Percentiles rank a stretch among this genome's conserved stretches.
Conservation (phyloP, 2,329 filamentous ascomycete genomes). For the Penicillium sp. region DNA sequence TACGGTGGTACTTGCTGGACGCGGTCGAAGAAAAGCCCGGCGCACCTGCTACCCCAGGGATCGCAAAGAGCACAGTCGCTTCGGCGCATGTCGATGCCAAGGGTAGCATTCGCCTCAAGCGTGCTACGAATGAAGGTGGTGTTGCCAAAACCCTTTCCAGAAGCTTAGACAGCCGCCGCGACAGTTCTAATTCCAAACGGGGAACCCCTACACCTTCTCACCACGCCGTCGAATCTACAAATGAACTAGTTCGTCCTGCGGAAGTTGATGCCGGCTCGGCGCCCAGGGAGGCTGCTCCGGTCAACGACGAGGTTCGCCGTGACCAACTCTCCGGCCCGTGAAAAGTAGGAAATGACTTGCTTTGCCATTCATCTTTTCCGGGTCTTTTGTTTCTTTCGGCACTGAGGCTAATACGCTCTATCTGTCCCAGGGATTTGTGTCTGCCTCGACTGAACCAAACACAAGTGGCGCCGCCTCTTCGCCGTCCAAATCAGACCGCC, state of each 20-base stretch:
- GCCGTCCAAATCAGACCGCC: constrained; percentile 27
- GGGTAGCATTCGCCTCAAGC: constrained; percentile 61
- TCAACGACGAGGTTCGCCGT: constrained; percentile 53
- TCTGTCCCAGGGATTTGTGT: background rate
- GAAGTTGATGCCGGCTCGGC: constrained; percentile 38
- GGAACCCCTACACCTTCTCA: constrained; percentile 47
- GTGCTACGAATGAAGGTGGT: constrained; percentile 64
- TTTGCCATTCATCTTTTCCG: constrained; percentile 22
- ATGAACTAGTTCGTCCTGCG: constrained; percentile 38
- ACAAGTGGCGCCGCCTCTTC: constrained; percentile 20
- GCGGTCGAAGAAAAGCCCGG: constrained; percentile 89
- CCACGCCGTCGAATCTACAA: constrained; percentile 35
- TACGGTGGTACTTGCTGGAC: constrained; percentile 95
- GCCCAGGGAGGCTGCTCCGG: constrained; percentile 41
- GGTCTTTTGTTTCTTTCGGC: constrained; percentile 12
- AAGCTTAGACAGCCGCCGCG: constrained; percentile 87
- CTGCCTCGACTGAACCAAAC: constrained; percentile 3
- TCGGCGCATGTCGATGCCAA: constrained; percentile 84
- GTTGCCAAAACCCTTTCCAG: constrained; percentile 79
- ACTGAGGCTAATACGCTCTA: background rate
- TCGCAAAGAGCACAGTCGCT: constrained; percentile 89
- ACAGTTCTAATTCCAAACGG: constrained; percentile 82
- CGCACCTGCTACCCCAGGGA: constrained; percentile 86
- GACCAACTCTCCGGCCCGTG: constrained; percentile 48
- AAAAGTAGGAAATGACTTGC: constrained; percentile 28